A percentile compares a stretch with the other conserved stretches of the same genome.
Conservation (phyloP, 2,329 filamentous ascomycete genomes). For the Neobulgaria alba region DNA sequence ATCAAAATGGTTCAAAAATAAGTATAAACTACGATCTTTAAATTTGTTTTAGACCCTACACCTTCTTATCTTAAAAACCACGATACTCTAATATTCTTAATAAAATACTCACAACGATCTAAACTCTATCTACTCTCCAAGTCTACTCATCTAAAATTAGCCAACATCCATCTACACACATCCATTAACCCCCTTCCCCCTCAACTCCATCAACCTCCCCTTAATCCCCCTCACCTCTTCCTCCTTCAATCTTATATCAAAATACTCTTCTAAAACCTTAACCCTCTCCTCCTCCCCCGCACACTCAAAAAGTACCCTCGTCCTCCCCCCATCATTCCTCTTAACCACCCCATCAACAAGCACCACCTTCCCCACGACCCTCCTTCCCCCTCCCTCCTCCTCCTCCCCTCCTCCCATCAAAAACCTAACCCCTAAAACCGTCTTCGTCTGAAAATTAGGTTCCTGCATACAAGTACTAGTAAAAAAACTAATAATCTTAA, state of each 20-base stretch:
- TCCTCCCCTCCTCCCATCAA: slow-evolving; percentile 32
- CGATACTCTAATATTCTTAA: no score
- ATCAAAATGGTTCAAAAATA: no score
- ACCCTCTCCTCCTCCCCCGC: slow-evolving; percentile 45
- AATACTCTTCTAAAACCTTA: slow-evolving; percentile 38
- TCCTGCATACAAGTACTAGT: slow-evolving; percentile 46
- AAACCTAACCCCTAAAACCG: slow-evolving; percentile 48
- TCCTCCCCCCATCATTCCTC: slow-evolving; percentile 42
- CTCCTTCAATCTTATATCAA: slow-evolving; percentile 42
- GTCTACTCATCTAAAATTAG: no score
- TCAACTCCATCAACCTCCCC: slow-evolving; percentile 32
- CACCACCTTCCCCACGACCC: slow-evolving; percentile 45
- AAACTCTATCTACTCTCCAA: no score
- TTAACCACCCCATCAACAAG: slow-evolving; percentile 44
- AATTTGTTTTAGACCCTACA: no score
- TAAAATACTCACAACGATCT: no score
- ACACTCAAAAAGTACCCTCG: slow-evolving; percentile 38
- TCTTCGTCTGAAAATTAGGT: slow-evolving; percentile 50
- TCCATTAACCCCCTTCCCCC: no score
- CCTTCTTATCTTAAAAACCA: no score
- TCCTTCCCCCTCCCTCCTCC: slow-evolving; percentile 17
- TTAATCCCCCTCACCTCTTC: slow-evolving; percentile 43
- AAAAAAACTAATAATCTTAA: slow-evolving; percentile 49
- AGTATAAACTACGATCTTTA: no score
- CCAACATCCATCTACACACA: no score